A percentile compares a stretch with the other conserved stretches of the same genome.
phyloP scores from a whole-genome alignment of 1,284 basidiomycete species.

The Papiliotrema nemorosa region DNA sequence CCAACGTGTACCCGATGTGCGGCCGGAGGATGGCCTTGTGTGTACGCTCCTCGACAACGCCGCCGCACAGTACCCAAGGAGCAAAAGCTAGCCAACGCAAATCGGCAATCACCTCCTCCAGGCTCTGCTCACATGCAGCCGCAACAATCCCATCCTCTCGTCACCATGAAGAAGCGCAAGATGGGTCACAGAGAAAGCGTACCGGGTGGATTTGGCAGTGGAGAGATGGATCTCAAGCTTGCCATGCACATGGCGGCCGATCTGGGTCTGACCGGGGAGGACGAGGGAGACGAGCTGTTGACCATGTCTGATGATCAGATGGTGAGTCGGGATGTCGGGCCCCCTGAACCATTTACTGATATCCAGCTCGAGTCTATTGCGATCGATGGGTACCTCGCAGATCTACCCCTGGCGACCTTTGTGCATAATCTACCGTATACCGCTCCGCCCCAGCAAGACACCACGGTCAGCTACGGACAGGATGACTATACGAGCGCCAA shows the following conservation, averaged over 20 bases:
- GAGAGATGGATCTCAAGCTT: constrained; percentile 42
- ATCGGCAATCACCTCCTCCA: neutral
- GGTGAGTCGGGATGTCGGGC: constrained; percentile 24
- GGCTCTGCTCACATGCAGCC: too few species aligned
- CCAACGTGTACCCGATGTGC: constrained; percentile 46
- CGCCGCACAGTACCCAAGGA: constrained; percentile 46
- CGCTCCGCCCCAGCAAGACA: constrained; percentile 14
- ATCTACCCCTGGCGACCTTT: constrained; percentile 43
- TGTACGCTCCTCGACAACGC: constrained; percentile 47
- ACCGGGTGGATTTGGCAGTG: constrained; percentile 11
- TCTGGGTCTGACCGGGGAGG: constrained; percentile 41
- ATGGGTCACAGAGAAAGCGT: constrained; percentile 29
- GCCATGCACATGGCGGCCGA: constrained; percentile 48
- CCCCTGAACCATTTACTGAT: neutral
- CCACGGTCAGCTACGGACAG: constrained; percentile 20
- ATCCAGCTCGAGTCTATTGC: constrained; percentile 44
- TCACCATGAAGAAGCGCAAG: constrained; percentile 41
- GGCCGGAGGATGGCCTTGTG: constrained; percentile 44
- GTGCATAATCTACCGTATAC: constrained; percentile 44
- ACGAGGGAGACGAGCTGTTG: constrained; percentile 44
- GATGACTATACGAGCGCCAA: constrained; percentile 30
- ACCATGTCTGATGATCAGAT: constrained; percentile 44
- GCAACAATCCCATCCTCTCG: constrained; percentile 4
- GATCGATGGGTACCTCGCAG: constrained; percentile 48
- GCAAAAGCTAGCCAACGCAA: constrained; percentile 22